Conservation (phyloP, 257 asterid genomes). For the Nicotiana obtusifolia region DNA sequence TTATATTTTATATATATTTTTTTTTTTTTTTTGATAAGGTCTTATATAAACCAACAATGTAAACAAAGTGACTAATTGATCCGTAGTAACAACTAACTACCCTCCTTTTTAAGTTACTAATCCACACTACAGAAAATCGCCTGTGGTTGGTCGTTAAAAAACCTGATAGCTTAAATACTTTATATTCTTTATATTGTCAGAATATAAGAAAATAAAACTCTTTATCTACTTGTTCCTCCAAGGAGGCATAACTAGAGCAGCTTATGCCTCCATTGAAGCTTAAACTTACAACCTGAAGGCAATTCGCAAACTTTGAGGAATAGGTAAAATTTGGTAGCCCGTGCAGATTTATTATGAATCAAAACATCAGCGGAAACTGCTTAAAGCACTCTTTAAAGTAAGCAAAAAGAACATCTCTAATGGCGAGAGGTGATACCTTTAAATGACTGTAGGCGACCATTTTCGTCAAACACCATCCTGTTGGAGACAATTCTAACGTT, state of each 20-base stretch:
- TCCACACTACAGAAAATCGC: background rate
- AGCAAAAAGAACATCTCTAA: background rate
- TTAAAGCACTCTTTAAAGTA: background rate
- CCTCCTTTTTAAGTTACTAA: background rate
- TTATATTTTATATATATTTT: too few relatives aligned
- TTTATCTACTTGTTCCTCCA: background rate
- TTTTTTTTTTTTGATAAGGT: background rate
- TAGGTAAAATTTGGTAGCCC: background rate
- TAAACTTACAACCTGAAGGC: background rate
- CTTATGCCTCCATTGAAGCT: background rate
- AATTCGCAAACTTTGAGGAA: background rate
- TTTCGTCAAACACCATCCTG: constrained; percentile 76
- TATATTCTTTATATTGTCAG: background rate
- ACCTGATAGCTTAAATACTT: background rate
- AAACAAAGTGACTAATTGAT: background rate
- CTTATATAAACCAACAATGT: background rate
- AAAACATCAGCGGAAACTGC: background rate
- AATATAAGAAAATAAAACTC: background rate
- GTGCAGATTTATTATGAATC: background rate
- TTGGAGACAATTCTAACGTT: constrained; percentile 82
- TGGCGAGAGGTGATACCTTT: constrained; percentile 37
- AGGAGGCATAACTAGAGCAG: background rate
- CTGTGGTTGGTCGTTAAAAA: background rate
- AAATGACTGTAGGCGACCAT: constrained; percentile 61
- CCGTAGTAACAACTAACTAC: background rate